Evolutionary conservation across 23 red algal species (phyloP), one percentile per base, ranked within the genome.

Genomic region (Gracilaria gracilis): DNA sequence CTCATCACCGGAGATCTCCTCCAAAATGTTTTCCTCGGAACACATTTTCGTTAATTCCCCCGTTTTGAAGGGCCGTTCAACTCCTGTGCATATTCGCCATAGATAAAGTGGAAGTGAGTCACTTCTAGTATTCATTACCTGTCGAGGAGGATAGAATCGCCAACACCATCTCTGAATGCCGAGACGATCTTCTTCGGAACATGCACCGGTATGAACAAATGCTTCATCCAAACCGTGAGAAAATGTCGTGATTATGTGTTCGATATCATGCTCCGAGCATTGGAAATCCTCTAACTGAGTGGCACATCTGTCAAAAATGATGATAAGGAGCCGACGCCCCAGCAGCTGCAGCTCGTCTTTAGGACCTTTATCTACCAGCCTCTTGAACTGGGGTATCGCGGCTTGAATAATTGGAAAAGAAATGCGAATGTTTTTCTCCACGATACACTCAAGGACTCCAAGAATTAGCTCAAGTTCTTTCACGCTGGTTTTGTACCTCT

Each of bases 271-370:
- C 6, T 46, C 31, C 4, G 39, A 16, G 15, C n/a, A 33, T 11
- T 24, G 46, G 38, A n/a, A n/a, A 15, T 51, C 39, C 46, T 77
- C 72, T 23, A 49, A 31, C 42, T 49, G 72, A 48, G 72, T 49
- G 4, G 72, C 72, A 17, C 72, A 77, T 50, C 46, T 77, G 72
- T 77, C 72, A 77, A 77, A 77, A 31, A 77, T 77, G 23, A 77
- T 50, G 17, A 77, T 24, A 4, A 77, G 6, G 8, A 77, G 72
- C 34, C 72, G 38, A 50, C 72, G 72, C 9, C 39, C 72, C 20
- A 77, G 9, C 19, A 42, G 38, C 27, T 77, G 72, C 72, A 77
- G 27, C 38, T 77, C 40, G 2, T 77, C 72, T 1, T 25, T 4
- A 48, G 39, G 40, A 51, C 12, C 15, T 24, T 15, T 77, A 7